These are phyloP conservation scores for Pulveroboletus sp. DNA, from an alignment of 1,284 basidiomycete species.

Conservation along the genomic window DNA sequence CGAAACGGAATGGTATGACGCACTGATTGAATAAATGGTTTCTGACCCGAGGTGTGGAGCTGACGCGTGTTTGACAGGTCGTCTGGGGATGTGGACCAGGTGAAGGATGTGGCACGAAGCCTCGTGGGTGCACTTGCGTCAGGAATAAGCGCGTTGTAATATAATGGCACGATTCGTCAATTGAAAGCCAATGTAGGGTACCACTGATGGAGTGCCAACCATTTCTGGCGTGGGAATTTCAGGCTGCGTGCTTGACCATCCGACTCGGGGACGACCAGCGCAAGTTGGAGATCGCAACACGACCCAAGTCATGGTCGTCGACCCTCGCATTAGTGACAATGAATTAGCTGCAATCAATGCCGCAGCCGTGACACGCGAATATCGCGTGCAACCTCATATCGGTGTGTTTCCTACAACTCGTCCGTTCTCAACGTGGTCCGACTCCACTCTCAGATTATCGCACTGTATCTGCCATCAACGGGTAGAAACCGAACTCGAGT, in stretches of 20 bases:
- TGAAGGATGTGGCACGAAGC: constrained; percentile 40
- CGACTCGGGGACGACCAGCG: constrained; percentile 12
- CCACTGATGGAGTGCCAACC: constrained; percentile 1
- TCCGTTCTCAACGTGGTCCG: constrained; percentile 8
- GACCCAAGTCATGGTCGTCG: constrained; percentile 45
- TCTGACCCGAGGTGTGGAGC: constrained; percentile 29
- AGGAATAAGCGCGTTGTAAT: constrained; percentile 32
- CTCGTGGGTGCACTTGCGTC: constrained; percentile 33
- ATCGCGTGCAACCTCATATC: constrained; percentile 85
- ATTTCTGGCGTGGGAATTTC: constrained; percentile 28
- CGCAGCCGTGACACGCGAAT: constrained; percentile 83
- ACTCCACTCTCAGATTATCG: constrained; percentile 73
- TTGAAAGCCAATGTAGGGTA: background rate
- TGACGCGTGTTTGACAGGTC: constrained; percentile 44
- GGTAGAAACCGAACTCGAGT: constrained; percentile 51
- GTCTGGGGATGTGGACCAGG: constrained; percentile 37
- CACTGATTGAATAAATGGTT: constrained; percentile 7
- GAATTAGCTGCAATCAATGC: constrained; percentile 85
- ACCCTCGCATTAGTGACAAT: constrained; percentile 66
- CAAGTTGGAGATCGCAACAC: constrained; percentile 9
- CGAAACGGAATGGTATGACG: constrained; percentile 76
- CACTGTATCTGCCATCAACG: constrained; percentile 95
- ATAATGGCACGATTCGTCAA: background rate
- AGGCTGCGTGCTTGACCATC: constrained; percentile 10
- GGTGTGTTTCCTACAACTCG: constrained; percentile 54